A percentile compares a stretch with the other conserved stretches of the same genome.
These are phyloP conservation scores for Clarireedia sp. DNA, from an alignment of 2,329 filamentous ascomycete species.

Conservation along the genomic window DNA sequence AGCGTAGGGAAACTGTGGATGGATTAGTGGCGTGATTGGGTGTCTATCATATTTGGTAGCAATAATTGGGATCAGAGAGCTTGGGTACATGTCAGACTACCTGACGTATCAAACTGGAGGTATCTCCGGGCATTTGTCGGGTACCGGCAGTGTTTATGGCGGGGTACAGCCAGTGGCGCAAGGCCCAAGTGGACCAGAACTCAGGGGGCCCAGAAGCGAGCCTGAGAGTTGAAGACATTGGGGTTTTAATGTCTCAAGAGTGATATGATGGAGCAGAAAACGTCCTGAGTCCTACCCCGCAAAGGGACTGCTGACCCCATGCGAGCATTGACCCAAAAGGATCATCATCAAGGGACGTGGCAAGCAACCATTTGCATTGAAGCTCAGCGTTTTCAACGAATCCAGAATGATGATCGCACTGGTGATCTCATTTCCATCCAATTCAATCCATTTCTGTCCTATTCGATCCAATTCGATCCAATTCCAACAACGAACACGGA, in stretches of 20 bases:
- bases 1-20: constrained; percentile 66
- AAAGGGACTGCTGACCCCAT: constrained; percentile 3
- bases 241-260: neutral
- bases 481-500: neutral
- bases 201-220: neutral
- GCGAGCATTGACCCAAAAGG: neutral
- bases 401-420: neutral
- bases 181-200: neutral
- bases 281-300: constrained; percentile 1
- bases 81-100: neutral
- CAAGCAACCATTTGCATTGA: constrained; percentile 6
- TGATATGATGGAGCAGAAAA: neutral
- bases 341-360: neutral
- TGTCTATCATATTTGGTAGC: neutral
- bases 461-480: neutral
- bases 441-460: neutral
- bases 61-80: neutral
- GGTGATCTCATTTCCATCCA: neutral
- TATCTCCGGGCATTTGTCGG: neutral
- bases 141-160: neutral
- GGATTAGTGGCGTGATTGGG: constrained; percentile 8
- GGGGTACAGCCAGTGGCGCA: constrained; percentile 2
- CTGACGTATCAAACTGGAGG: neutral
- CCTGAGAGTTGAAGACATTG: neutral
- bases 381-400: neutral